Conservation (phyloP, 2,329 filamentous ascomycete species). For the Macroventuria anomochaeta region DNA sequence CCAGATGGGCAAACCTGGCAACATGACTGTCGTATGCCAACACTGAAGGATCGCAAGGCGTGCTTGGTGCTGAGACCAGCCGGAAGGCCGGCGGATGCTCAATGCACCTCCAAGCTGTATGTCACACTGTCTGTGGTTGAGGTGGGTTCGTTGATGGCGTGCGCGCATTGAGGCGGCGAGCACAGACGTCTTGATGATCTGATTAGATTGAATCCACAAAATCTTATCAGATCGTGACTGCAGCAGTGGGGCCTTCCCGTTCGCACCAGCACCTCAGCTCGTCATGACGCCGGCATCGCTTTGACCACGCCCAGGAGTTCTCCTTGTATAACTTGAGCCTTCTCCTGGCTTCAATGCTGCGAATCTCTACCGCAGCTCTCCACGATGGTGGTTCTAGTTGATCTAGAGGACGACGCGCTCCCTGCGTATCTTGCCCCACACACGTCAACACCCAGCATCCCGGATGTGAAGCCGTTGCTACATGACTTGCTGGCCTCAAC, state of each 20-base stretch:
- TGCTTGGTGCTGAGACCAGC: no score
- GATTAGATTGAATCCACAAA: not conserved
- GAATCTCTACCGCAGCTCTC: constrained; percentile 15
- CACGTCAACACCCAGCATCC: constrained; percentile 28
- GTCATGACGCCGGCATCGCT: constrained; percentile 32
- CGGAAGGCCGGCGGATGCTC: no score
- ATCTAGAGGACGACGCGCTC: constrained; percentile 51
- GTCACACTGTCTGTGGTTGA: not conserved
- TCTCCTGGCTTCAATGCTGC: constrained; percentile 40
- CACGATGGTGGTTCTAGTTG: constrained; percentile 54
- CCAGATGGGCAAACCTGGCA: no score
- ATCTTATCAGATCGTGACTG: constrained; percentile 13
- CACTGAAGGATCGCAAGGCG: no score
- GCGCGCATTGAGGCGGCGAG: not conserved
- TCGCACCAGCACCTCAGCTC: constrained; percentile 12
- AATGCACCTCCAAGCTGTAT: no score
- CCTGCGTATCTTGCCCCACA: constrained; percentile 26
- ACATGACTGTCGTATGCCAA: no score
- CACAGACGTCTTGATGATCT: constrained; percentile 3
- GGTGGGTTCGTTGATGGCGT: constrained; percentile 3
- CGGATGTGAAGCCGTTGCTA: constrained; percentile 37
- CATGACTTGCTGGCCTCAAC: constrained; percentile 29
- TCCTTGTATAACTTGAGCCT: constrained; percentile 10
- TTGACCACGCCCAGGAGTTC: constrained; percentile 1
- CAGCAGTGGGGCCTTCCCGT: constrained; percentile 2